Evolutionary conservation across 352 stramenopile species (phyloP).

Genomic region (Blastocystis sp.): DNA sequence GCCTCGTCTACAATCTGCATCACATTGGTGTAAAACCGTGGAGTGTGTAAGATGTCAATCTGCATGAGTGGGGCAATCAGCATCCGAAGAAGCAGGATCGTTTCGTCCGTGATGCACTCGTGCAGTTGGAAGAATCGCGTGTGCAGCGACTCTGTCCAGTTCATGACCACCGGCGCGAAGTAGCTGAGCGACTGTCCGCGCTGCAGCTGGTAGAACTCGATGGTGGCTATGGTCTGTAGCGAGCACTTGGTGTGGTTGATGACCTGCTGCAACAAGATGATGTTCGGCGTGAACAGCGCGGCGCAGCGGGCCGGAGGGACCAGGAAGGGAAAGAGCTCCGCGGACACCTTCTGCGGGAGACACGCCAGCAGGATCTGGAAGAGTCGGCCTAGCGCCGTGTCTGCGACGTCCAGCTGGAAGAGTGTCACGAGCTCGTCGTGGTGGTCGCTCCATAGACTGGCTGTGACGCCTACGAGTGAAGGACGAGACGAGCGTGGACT

Average conservation of each 20-base stretch:
- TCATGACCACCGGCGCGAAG: conserved; percentile 13
- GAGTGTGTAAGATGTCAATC: background rate
- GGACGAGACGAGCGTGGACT: background rate
- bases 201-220: background rate
- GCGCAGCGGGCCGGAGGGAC: background rate
- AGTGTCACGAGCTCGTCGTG: background rate
- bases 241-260: conserved; percentile 9
- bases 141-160: background rate
- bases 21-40: background rate
- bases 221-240: background rate
- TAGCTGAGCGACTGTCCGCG: background rate
- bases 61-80: background rate
- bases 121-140: background rate
- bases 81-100: background rate
- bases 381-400: background rate
- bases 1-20: background rate
- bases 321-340: background rate
- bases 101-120: background rate
- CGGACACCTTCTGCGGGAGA: background rate
- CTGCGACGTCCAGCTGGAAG: background rate
- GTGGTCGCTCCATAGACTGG: background rate
- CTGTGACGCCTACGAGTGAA: background rate
- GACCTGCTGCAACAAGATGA: background rate
- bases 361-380: background rate
- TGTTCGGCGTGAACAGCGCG: background rate